These are phyloP conservation scores for Collybia sordida DNA, from an alignment of 768 basidiomycete genomes.

Conservation along the genomic window DNA sequence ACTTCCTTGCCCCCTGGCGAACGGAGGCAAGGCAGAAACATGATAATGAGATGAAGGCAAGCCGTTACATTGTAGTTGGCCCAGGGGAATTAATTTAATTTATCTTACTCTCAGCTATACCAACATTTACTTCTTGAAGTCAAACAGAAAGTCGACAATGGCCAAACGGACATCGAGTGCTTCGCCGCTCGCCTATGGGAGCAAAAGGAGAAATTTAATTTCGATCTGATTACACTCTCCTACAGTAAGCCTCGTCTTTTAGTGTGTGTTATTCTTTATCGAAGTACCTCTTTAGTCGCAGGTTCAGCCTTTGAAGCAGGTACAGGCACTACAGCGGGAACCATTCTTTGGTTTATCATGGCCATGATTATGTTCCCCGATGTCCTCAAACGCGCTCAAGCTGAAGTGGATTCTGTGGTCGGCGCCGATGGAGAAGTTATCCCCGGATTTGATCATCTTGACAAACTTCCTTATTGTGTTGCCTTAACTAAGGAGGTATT, in stretches of 20 bases:
- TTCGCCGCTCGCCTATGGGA: conserved; percentile 14
- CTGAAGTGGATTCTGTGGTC: conserved; percentile 8
- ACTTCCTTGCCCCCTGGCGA: conserved; percentile 12
- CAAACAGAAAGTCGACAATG: conserved; percentile 15
- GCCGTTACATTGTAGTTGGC: no score
- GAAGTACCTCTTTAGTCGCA: conserved; percentile 3
- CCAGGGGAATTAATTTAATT: no score
- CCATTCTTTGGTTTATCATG: conserved; percentile 8
- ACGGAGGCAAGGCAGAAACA: conserved; percentile 7
- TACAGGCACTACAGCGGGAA: conserved; percentile 3
- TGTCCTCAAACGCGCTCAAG: conserved; percentile 9
- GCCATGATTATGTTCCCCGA: conserved; percentile 16
- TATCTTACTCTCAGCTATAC: conserved; percentile 22
- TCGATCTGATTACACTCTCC: conserved; percentile 4
- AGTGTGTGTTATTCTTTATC: neutral
- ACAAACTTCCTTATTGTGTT: conserved; percentile 9
- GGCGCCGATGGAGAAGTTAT: conserved; percentile 4
- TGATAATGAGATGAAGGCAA: conserved; percentile 10
- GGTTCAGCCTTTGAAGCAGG: conserved; percentile 12
- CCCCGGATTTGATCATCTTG: conserved; percentile 9
- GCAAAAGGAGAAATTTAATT: conserved; percentile 4
- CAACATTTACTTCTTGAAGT: conserved; percentile 18
- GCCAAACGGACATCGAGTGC: conserved; percentile 10
- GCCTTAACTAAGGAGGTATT: conserved; percentile 10
- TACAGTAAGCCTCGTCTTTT: conserved; percentile 1